A percentile compares a stretch with the other conserved stretches of the same genome.
Evolutionary conservation across 2,329 filamentous ascomycete species (phyloP).

Genomic region (Dactylellina leptospora): DNA sequence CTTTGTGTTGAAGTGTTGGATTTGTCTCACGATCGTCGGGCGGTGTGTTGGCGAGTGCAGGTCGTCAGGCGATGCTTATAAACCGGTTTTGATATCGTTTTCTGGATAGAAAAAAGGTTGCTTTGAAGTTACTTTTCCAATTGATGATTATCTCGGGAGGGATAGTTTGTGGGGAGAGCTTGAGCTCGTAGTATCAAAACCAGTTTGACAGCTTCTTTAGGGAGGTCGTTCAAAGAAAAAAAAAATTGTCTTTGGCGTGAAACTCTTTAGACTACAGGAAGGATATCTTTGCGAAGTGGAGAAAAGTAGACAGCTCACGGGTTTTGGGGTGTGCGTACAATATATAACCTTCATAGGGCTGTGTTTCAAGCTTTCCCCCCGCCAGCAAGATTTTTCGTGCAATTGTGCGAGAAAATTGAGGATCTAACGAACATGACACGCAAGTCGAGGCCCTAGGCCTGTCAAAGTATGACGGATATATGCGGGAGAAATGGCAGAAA

Average conservation of each 20-base stretch:
- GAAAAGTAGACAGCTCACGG: constrained; percentile 7
- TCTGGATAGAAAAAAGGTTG: too few species aligned
- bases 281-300: constrained; percentile 34
- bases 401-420: constrained; percentile 18
- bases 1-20: constrained; percentile 36
- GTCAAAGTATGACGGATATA: constrained; percentile 37
- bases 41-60: constrained; percentile 21
- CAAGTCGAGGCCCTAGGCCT: constrained; percentile 34
- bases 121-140: constrained; percentile 5
- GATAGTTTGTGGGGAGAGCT: background rate
- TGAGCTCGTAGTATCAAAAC: background rate
- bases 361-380: constrained; percentile 43
- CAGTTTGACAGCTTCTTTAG: constrained; percentile 5
- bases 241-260: constrained; percentile 25
- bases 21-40: constrained; percentile 34
- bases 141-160: background rate
- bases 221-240: constrained; percentile 25
- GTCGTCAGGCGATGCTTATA: constrained; percentile 7
- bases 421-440: constrained; percentile 51
- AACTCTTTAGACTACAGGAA: constrained; percentile 38
- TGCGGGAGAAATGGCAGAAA: constrained; percentile 32
- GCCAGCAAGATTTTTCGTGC: constrained; percentile 26
- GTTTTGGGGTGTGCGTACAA: constrained; percentile 41
- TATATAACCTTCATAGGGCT: constrained; percentile 52
- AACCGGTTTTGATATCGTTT: constrained; percentile 52